Base-by-base conservation (phyloP, 148 eudicot species). In the Fagopyrum homotropicum region DNA sequence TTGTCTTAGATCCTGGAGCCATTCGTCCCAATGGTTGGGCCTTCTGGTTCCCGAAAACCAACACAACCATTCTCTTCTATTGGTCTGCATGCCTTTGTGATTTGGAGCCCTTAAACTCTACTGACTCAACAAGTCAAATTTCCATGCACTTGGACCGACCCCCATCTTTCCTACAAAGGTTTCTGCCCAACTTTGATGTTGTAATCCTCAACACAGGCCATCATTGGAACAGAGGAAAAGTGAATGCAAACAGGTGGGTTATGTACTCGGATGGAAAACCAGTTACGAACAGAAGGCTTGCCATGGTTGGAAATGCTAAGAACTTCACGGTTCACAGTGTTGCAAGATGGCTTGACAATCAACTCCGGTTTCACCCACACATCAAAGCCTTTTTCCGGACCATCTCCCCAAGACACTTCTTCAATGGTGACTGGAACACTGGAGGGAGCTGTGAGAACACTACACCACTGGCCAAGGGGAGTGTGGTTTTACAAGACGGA, bases 141-240 rank as follows among this genome's bases (percentile, higher is more conserved):
- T 86, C 91, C 55, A 88, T 88, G 91, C 91, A 88, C 79, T 79
- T 88, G 77, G 91, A 88, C 79, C 83, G 83, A 2, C 89, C 89
- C 63, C 86, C 89, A 0, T 80, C 81, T 64, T 88, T 88, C 80
- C 72, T 88, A 61, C 80, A 75, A 46, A 81, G 16, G 1, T 82
- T 49, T 56, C 80, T 88, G 72, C 82, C 66, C 54, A 79, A 7
- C 1, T 74, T 88, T 7, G 82, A 88, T 52, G 86, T 88, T n/a
- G n/a, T 88, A 69, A 78, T 88, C 52, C 85, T 88, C 57, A 88
- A 88, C 43, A 88, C 91, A 0, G 91, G 91, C 22, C 89, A 88
- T 77, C 91, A 88, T 45, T 88, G 91, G 91, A 84, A 82, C 73
- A 66, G 91, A 71, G 88, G 85, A 16, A 88, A 88, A 76, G 77